These are phyloP conservation scores for Lasiosphaeris hirsuta DNA, from an alignment of 495 filamentous ascomycete species.

Conservation along the genomic window DNA sequence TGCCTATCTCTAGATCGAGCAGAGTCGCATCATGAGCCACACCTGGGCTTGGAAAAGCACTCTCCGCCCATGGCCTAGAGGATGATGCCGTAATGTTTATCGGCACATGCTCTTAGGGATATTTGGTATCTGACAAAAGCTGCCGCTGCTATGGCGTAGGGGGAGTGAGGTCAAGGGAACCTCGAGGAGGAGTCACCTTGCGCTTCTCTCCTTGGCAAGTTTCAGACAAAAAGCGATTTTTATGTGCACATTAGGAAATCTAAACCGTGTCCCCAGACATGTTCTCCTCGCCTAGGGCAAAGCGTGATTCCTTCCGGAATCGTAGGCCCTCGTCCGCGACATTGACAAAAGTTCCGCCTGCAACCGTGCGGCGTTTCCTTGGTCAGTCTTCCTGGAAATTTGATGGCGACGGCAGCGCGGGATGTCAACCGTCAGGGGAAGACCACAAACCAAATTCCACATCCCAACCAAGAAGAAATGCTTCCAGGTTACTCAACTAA, in stretches of 20 bases:
- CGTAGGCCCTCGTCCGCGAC: neutral
- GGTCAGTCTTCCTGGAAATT: neutral
- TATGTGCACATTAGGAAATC: neutral
- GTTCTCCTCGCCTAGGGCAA: neutral
- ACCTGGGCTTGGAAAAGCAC: no score
- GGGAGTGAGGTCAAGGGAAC: no score
- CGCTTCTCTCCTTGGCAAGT: no score
- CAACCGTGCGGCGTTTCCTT: no score
- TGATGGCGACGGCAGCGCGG: neutral
- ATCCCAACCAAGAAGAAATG: no score
- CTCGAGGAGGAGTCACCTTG: no score
- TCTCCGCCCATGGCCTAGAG: no score
- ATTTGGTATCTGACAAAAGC: no score
- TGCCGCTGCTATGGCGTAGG: no score
- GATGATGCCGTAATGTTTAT: neutral
- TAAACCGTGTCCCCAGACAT: neutral
- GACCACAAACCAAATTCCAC: no score
- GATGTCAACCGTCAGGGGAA: neutral
- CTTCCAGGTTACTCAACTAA: no score
- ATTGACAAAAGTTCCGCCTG: slow-evolving; percentile 11
- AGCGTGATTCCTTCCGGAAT: neutral
- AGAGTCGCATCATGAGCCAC: slow-evolving; percentile 1
- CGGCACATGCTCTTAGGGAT: neutral
- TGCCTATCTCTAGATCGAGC: neutral
- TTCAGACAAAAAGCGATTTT: no score